phyloP scores from a whole-genome alignment of 768 basidiomycete genomes.

The Galerina sulciceps region DNA sequence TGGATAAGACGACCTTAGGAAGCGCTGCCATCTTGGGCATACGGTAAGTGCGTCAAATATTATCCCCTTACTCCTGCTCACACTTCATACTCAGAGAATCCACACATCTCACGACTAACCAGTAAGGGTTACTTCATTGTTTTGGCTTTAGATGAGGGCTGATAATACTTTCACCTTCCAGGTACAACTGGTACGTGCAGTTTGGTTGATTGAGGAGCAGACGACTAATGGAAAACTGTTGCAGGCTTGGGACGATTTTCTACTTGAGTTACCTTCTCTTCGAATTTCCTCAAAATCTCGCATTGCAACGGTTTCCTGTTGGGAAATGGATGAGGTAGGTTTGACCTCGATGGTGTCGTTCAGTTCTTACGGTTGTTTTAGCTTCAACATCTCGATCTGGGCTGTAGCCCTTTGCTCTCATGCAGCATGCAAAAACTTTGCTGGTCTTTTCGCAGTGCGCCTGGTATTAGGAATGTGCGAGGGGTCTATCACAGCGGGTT shows the following conservation, averaged over 20 bases:
- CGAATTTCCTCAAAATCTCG: conserved; percentile 77
- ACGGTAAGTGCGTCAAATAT: conserved; percentile 39
- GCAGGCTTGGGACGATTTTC: conserved; percentile 77
- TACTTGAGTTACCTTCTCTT: conserved; percentile 73
- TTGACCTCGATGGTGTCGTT: background rate
- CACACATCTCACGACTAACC: conserved; percentile 65
- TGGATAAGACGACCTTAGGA: conserved; percentile 78
- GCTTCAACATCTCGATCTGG: conserved; percentile 73
- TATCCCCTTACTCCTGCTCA: background rate
- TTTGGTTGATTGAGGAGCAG: background rate
- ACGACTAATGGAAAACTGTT: background rate
- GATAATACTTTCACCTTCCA: conserved; percentile 22
- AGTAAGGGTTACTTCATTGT: conserved; percentile 43
- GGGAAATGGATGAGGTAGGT: conserved; percentile 80
- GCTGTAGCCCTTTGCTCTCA: conserved; percentile 61
- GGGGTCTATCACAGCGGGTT: conserved; percentile 72
- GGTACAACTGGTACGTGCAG: conserved; percentile 64
- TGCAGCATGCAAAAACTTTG: conserved; percentile 75
- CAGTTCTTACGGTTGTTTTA: conserved; percentile 24
- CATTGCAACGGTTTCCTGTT: conserved; percentile 73
- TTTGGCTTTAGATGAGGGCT: background rate
- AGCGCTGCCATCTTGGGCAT: conserved; percentile 74
- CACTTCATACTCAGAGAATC: conserved; percentile 43
- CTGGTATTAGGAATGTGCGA: conserved; percentile 76
- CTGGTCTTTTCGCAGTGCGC: conserved; percentile 63